These are phyloP conservation scores for Inga laurina DNA, from an alignment of 306 rosid species.

Conservation along the genomic window DNA sequence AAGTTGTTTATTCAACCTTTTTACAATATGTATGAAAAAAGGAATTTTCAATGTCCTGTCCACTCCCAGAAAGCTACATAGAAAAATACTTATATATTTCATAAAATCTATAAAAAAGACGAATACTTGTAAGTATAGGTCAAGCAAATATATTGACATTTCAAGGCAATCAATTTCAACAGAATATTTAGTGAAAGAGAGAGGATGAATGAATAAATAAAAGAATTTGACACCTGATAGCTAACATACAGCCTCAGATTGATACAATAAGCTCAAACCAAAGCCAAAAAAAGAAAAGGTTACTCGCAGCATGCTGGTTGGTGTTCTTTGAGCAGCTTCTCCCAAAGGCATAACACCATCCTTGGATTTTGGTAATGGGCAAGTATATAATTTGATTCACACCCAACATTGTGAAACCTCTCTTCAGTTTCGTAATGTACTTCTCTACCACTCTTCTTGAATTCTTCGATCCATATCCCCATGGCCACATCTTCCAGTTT, in stretches of 20 bases:
- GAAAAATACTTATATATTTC: too few relatives aligned
- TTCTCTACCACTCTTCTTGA: constrained; percentile 63
- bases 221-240: constrained; percentile 19
- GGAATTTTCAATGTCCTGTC: not conserved
- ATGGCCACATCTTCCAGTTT: constrained; percentile 96
- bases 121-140: not conserved
- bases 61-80: not conserved
- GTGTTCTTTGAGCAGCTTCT: constrained; percentile 73
- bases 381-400: constrained; percentile 72
- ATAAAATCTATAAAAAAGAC: too few relatives aligned
- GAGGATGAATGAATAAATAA: constrained; percentile 41
- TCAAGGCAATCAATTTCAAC: not conserved
- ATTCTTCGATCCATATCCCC: constrained; percentile 91
- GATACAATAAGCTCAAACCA: constrained; percentile 9
- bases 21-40: not conserved
- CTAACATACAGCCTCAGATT: constrained; percentile 11
- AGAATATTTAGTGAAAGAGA: not conserved
- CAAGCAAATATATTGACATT: not conserved
- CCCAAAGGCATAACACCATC: constrained; percentile 89
- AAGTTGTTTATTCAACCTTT: not conserved
- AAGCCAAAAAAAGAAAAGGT: constrained; percentile 4
- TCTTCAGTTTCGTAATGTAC: constrained; percentile 70
- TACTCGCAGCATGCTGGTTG: constrained; percentile 77
- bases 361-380: constrained; percentile 91
- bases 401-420: constrained; percentile 84